Evolutionary conservation across 192 early-diverging fungal genomes (phyloP).

Genomic region (Podila verticillata): DNA sequence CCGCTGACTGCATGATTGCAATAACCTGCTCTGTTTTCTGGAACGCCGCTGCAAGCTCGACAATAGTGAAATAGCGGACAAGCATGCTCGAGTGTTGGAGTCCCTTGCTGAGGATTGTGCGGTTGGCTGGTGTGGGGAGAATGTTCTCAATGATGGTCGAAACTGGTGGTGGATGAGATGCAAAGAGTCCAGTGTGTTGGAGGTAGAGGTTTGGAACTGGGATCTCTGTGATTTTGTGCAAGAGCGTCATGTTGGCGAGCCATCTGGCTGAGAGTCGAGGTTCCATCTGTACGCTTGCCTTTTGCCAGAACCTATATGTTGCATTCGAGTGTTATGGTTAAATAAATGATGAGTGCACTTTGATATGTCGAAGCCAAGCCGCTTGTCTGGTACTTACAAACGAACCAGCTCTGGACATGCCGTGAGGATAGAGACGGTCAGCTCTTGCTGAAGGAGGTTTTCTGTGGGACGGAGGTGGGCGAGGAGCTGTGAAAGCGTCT

Average conservation of each 20-base stretch:
- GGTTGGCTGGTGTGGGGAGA: constrained; percentile 66
- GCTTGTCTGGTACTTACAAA: constrained; percentile 57
- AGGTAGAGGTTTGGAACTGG: constrained; percentile 69
- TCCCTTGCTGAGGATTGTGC: constrained; percentile 62
- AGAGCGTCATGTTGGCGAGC: constrained; percentile 81
- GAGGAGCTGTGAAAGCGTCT: constrained; percentile 63
- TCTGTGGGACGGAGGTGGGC: constrained; percentile 68
- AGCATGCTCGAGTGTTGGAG: constrained; percentile 71
- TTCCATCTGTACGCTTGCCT: constrained; percentile 70
- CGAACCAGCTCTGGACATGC: constrained; percentile 81
- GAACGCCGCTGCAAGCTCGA: constrained; percentile 65
- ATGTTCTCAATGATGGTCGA: constrained; percentile 73
- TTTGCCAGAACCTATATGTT: constrained; percentile 69
- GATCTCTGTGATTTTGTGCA: constrained; percentile 73
- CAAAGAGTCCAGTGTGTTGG: constrained; percentile 47
- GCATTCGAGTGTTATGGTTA: not conserved
- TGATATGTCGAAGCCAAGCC: not conserved
- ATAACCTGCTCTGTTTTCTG: constrained; percentile 67
- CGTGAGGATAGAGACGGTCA: constrained; percentile 70
- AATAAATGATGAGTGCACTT: not conserved
- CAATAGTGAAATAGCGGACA: constrained; percentile 70
- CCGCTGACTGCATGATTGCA: constrained; percentile 39
- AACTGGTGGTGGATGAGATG: constrained; percentile 66
- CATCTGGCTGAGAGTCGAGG: constrained; percentile 76
- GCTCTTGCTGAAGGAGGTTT: constrained; percentile 69